phyloP scores from a whole-genome alignment of 352 stramenopile species.

The Phytophthora pini region DNA sequence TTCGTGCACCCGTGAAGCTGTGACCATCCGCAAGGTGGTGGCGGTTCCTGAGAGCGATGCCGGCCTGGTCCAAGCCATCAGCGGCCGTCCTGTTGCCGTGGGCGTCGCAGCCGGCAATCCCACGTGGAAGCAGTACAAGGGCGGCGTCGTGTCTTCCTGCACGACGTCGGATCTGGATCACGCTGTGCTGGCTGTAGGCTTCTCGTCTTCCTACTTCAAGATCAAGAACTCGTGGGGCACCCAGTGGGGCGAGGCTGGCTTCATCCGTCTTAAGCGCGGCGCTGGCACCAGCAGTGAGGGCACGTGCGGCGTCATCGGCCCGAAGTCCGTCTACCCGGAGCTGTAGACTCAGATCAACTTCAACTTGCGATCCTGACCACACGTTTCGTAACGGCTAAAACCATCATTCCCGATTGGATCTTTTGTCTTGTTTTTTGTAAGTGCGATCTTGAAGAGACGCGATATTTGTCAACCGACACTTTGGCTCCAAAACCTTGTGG shows the following conservation, averaged over 20 bases:
- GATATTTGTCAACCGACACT: background rate
- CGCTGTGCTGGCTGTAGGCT: constrained; percentile 97
- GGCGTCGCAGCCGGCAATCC: constrained; percentile 95
- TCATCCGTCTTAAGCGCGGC: constrained; percentile 93
- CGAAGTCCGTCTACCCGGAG: constrained; percentile 67
- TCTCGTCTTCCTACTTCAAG: constrained; percentile 90
- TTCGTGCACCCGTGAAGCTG: constrained; percentile 40
- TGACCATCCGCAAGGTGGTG: constrained; percentile 59
- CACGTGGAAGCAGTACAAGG: constrained; percentile 98
- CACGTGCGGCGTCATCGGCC: constrained; percentile 62
- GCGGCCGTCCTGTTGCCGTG: constrained; percentile 93
- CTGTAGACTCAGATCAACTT: constrained; percentile 40
- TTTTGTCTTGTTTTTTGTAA: constrained; percentile 33
- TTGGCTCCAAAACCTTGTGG: too few relatives aligned
- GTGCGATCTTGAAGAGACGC: constrained; percentile 28
- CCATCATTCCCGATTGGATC: constrained; percentile 20
- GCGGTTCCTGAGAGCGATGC: constrained; percentile 75
- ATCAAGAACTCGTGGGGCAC: constrained; percentile 98
- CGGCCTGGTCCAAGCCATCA: constrained; percentile 87
- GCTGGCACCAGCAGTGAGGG: constrained; percentile 37
- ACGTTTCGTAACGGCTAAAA: constrained; percentile 27
- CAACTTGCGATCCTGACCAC: constrained; percentile 24
- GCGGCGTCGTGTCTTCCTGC: constrained; percentile 88
- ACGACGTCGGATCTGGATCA: constrained; percentile 95
- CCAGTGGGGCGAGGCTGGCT: constrained; percentile 93